phyloP scores from a whole-genome alignment of 2,329 filamentous ascomycete genomes.

The Colletotrichum sp. region DNA sequence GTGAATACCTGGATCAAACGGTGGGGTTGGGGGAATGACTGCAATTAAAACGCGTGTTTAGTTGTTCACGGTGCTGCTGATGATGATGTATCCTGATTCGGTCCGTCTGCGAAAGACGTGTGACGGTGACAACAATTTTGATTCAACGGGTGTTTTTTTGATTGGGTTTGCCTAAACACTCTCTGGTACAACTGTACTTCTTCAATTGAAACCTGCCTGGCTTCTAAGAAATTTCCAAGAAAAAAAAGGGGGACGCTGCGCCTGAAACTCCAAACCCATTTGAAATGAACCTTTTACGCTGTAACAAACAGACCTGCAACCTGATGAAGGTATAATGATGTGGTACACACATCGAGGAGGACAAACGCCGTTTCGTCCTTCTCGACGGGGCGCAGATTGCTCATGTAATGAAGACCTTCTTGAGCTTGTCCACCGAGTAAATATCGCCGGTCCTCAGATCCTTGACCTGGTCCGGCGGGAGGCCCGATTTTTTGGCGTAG shows the following conservation, averaged over 20 bases:
- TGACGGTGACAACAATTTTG: neutral
- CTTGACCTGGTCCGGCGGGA: constrained; percentile 70
- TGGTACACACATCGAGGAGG: neutral
- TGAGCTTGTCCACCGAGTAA: constrained; percentile 66
- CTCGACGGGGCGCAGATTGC: neutral
- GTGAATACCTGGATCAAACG: constrained; percentile 19
- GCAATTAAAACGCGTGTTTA: constrained; percentile 10
- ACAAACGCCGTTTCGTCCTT: neutral
- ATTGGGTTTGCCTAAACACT: neutral
- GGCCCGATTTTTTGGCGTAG: constrained; percentile 80
- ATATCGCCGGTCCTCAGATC: constrained; percentile 80
- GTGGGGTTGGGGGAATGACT: neutral
- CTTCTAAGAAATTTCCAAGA: neutral
- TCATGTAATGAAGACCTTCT: constrained; percentile 91
- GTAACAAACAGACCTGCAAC: neutral
- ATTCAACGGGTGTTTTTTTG: neutral
- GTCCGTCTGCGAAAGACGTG: neutral
- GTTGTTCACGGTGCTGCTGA: neutral
- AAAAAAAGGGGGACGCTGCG: neutral
- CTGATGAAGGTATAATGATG: neutral
- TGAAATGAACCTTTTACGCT: neutral
- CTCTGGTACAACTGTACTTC: neutral
- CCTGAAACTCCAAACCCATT: neutral
- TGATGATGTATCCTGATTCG: neutral
- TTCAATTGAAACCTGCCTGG: neutral